A percentile compares a stretch with the other conserved stretches of the same genome.
Conservation (phyloP, 768 basidiomycete genomes). For the Pholiota microspora region DNA sequence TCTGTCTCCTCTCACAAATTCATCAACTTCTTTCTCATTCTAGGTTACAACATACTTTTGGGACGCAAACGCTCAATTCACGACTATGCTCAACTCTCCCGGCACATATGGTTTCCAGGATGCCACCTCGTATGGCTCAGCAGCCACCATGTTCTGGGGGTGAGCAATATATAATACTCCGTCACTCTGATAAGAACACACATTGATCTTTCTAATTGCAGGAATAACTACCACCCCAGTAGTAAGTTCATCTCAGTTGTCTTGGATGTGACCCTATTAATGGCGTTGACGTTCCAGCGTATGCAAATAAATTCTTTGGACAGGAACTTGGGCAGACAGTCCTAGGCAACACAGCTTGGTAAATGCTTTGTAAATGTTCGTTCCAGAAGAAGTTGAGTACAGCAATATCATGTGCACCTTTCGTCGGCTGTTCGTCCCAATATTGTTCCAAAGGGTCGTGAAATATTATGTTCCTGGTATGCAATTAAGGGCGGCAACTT, state of each 20-base stretch:
- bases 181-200: neutral
- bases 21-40: neutral
- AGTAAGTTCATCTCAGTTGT: constrained; percentile 34
- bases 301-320: constrained; percentile 37
- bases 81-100: constrained; percentile 45
- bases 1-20: neutral
- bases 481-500: too few relatives aligned
- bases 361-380: neutral
- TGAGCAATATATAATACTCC: constrained; percentile 29
- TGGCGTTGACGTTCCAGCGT: constrained; percentile 24
- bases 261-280: neutral
- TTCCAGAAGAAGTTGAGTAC: too few relatives aligned
- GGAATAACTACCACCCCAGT: constrained; percentile 54
- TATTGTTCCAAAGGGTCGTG: too few relatives aligned
- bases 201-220: constrained; percentile 14
- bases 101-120: constrained; percentile 56
- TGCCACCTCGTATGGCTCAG: constrained; percentile 42
- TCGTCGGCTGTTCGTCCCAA: too few relatives aligned
- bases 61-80: constrained; percentile 51
- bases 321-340: constrained; percentile 19
- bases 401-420: too few relatives aligned
- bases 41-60: constrained; percentile 49
- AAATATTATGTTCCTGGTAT: too few relatives aligned
- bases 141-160: constrained; percentile 53
- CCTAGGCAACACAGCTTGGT: constrained; percentile 20